Evolutionary conservation across 2,329 filamentous ascomycete genomes (phyloP), one percentile per base, ranked within the genome.

Genomic region (Trichoderma sp.): DNA sequence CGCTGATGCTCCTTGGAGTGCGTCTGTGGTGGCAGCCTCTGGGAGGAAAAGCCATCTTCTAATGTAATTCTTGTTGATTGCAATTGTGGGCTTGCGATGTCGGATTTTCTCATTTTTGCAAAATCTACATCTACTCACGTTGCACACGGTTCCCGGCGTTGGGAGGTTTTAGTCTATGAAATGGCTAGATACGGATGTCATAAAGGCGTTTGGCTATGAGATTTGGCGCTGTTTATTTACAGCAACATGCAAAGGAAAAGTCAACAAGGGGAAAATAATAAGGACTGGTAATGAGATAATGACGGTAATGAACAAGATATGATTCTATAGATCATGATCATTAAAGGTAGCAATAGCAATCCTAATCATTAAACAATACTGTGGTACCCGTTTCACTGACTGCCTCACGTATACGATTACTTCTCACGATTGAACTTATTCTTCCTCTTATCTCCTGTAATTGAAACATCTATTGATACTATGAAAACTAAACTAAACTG

Each of bases 1-100:
- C 75, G 0, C 13, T 73, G 3, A 36, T 72, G 57, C 69, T 75
- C 20, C 23, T 74, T 15, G 62, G n/a, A 12, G 72, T 76, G n/a
- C 72, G 74, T 1, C 65, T 70, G 4, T 65, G 71, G 62, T 68
- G 71, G 64, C 64, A 73, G 55, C 71, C 72, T 20, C 61, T 70
- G 1, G 57, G 47, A 23, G 32, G 50, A 4, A 34, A 62, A 12
- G 61, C 61, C 12, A 71, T 67, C 50, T 74, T 75, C 28, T 76
- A 53, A 74, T 28, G 5, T 13, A 1, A 11, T 4, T 61, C 4
- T 61, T 34, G n/a, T 13, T 68, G 26, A 26, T 57, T 28, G 4
- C 53, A 61, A 61, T 7, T 32, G 17, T 15, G 17, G 30, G 28
- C n/a, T 61, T n/a, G 13, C 26, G 53, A 17, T 57, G 55, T 47